Conservation (phyloP, 2,329 filamentous ascomycete species). For the Hypoxylon sp. region DNA sequence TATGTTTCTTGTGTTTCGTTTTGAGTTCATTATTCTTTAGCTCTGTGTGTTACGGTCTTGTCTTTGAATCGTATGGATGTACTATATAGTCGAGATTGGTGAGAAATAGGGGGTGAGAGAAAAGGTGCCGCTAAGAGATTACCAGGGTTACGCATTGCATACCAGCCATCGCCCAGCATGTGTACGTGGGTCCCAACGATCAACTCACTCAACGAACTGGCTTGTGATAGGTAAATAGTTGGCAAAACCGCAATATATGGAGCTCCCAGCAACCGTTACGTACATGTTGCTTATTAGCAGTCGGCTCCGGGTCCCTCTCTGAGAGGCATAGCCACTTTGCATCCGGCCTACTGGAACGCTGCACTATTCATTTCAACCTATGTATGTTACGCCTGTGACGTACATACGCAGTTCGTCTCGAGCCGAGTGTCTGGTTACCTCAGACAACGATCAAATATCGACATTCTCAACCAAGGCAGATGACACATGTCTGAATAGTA, state of each 20-base stretch:
- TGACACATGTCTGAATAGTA: neutral
- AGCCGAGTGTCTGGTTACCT: conserved; percentile 2
- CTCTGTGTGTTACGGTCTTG: too few species aligned
- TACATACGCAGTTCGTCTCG: conserved; percentile 13
- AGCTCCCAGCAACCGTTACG: conserved; percentile 21
- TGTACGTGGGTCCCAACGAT: conserved; percentile 18
- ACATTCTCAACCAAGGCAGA: conserved; percentile 21
- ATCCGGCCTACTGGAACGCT: conserved; percentile 28
- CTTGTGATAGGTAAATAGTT: conserved; percentile 19
- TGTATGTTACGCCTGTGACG: conserved; percentile 19
- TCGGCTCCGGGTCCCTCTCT: conserved; percentile 4
- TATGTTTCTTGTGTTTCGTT: too few species aligned
- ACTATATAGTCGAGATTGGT: too few species aligned
- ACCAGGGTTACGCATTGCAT: conserved; percentile 4
- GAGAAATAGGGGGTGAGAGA: too few species aligned
- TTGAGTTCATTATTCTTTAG: too few species aligned
- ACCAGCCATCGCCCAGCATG: conserved; percentile 23
- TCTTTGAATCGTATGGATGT: too few species aligned
- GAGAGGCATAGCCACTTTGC: conserved; percentile 22
- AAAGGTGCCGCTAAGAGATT: too few species aligned
- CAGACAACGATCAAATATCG: conserved; percentile 12
- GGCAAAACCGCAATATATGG: conserved; percentile 6
- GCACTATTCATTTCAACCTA: conserved; percentile 5
- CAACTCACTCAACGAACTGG: conserved; percentile 3
- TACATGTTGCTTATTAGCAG: too few species aligned